Conservation (phyloP, 352 stramenopile species). For the Phytophthora syringae region DNA sequence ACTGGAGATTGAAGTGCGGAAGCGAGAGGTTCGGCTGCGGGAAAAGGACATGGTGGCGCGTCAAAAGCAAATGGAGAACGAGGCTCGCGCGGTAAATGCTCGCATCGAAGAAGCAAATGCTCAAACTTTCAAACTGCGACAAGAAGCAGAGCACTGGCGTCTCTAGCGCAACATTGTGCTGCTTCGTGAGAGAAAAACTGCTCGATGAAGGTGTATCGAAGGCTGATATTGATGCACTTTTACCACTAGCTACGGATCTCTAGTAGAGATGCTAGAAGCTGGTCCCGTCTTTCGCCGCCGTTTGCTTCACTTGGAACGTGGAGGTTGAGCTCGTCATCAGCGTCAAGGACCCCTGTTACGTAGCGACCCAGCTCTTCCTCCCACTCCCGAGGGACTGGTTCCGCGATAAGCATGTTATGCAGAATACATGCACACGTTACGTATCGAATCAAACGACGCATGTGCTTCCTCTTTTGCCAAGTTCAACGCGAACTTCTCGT, state of each 20-base stretch:
- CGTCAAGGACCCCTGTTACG: constrained; percentile 4
- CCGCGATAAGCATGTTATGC: constrained; percentile 29
- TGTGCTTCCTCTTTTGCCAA: constrained; percentile 22
- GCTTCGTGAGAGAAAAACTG: constrained; percentile 16
- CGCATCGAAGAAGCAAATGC: constrained; percentile 14
- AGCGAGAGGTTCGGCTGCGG: neutral
- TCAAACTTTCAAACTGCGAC: constrained; percentile 2
- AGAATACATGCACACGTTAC: constrained; percentile 25
- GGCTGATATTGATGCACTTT: constrained; percentile 16
- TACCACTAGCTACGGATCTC: constrained; percentile 16
- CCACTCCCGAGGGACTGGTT: constrained; percentile 21
- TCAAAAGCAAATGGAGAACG: constrained; percentile 10
- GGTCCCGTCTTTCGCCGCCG: constrained; percentile 11
- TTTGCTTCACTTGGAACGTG: neutral
- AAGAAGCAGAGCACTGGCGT: constrained; percentile 12
- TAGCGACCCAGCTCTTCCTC: neutral
- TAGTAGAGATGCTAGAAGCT: constrained; percentile 24
- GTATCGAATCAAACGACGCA: constrained; percentile 20
- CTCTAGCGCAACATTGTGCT: constrained; percentile 14
- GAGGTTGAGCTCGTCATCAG: constrained; percentile 26
- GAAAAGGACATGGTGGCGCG: neutral
- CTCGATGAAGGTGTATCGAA: constrained; percentile 18
- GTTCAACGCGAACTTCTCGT: constrained; percentile 9
- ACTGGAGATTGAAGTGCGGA: constrained; percentile 2
- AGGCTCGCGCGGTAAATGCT: neutral